Evolutionary conservation across 1,284 basidiomycete genomes (phyloP).

Genomic region (Irpex rosettiformis): DNA sequence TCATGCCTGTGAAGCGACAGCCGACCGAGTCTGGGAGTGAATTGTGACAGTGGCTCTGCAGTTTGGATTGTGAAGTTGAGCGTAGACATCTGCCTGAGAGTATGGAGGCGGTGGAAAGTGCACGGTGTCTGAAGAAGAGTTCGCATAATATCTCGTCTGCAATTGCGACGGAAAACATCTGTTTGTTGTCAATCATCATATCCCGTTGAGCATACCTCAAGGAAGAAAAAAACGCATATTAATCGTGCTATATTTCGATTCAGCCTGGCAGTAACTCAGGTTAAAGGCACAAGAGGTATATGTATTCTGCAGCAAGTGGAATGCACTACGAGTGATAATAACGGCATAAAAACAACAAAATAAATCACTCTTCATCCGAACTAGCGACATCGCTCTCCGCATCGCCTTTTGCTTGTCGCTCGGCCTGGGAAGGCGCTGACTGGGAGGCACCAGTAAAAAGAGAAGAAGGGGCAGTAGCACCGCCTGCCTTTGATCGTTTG

Average conservation of each 20-base stretch:
- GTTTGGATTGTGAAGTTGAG: constrained; percentile 5
- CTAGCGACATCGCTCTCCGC: constrained; percentile 32
- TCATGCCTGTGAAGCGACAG: constrained; percentile 16
- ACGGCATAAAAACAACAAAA: constrained; percentile 6
- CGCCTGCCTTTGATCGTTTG: constrained; percentile 30
- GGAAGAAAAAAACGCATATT: too few species aligned
- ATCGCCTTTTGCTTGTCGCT: constrained; percentile 21
- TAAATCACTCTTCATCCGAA: constrained; percentile 19
- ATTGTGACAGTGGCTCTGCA: background rate
- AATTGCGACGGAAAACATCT: background rate
- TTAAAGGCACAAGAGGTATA: too few species aligned
- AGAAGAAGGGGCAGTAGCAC: constrained; percentile 16
- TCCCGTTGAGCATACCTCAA: too few species aligned
- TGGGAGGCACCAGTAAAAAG: constrained; percentile 19
- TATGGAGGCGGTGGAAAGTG: background rate
- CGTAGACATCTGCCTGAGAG: constrained; percentile 4
- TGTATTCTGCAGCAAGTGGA: too few species aligned
- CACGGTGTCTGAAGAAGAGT: background rate
- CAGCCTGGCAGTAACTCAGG: too few species aligned
- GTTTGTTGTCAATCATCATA: background rate
- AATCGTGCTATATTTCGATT: too few species aligned
- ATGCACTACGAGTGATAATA: constrained; percentile 5
- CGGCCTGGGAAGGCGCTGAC: background rate
- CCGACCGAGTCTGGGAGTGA: constrained; percentile 19
- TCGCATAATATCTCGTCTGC: background rate